A percentile compares a stretch with the other conserved stretches of the same genome.
These are phyloP conservation scores for Fusarium goolgardi DNA, from an alignment of 2,329 filamentous ascomycete genomes.

Conservation along the genomic window DNA sequence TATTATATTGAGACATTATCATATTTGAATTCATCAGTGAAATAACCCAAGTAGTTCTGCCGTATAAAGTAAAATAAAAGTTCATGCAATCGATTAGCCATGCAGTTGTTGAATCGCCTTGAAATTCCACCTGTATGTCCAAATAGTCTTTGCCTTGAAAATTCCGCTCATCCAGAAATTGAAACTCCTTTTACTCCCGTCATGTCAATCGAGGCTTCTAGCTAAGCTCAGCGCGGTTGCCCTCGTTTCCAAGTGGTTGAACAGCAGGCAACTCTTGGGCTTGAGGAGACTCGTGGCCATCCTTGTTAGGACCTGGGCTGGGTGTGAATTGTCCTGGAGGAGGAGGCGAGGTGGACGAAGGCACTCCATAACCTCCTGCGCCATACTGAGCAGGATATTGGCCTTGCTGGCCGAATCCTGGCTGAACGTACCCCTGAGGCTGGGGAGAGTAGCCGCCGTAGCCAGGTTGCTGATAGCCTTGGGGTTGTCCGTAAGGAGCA, in stretches of 20 bases:
- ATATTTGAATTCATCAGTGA: slow-evolving; percentile 19
- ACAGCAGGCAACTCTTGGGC: slow-evolving; percentile 48
- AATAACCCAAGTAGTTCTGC: slow-evolving; percentile 19
- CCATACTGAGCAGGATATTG: slow-evolving; percentile 44
- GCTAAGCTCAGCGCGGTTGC: slow-evolving; percentile 51
- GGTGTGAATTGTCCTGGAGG: slow-evolving; percentile 47
- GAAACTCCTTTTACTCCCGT: slow-evolving; percentile 18
- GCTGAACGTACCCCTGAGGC: slow-evolving; percentile 38
- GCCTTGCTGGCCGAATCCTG: slow-evolving; percentile 39
- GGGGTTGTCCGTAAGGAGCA: slow-evolving; percentile 40
- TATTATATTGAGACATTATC: slow-evolving; percentile 14
- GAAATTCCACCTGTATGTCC: slow-evolving; percentile 16
- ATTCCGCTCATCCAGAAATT: slow-evolving; percentile 4
- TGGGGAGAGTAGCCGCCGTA: slow-evolving; percentile 42
- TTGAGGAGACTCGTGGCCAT: slow-evolving; percentile 27
- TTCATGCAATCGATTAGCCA: slow-evolving; percentile 21
- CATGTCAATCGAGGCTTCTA: slow-evolving; percentile 18
- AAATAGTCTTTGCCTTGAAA: slow-evolving; percentile 8
- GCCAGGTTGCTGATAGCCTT: slow-evolving; percentile 38
- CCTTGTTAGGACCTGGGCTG: slow-evolving; percentile 47
- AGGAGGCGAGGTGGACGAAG: slow-evolving; percentile 45
- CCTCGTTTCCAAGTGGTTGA: slow-evolving; percentile 48
- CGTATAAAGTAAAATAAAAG: slow-evolving; percentile 39
- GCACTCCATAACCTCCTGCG: slow-evolving; percentile 32
- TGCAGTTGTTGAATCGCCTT: slow-evolving; percentile 22